Evolutionary conservation across 768 basidiomycete genomes (phyloP).

Genomic region (Phylloporus sp.): DNA sequence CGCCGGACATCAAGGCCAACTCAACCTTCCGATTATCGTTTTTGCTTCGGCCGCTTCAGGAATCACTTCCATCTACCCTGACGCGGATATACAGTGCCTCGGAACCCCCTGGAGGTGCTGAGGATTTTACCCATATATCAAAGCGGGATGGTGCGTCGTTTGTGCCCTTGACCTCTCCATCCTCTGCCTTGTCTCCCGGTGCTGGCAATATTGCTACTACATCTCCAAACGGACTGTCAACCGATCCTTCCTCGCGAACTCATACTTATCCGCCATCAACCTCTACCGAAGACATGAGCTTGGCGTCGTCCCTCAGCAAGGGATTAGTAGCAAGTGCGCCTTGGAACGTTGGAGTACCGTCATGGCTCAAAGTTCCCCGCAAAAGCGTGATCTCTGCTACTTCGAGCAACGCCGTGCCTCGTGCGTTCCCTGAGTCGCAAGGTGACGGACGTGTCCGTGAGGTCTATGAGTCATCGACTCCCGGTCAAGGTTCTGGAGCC

Average conservation of each 20-base stretch:
- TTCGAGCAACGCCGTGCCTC: conserved; percentile 23
- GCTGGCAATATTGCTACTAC: conserved; percentile 4
- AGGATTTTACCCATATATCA: conserved; percentile 71
- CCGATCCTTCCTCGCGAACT: conserved; percentile 34
- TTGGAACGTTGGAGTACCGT: conserved; percentile 68
- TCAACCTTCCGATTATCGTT: conserved; percentile 61
- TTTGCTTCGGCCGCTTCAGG: conserved; percentile 65
- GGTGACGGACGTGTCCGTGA: conserved; percentile 47
- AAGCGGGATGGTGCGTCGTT: conserved; percentile 53
- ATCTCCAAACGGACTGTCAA: conserved; percentile 9
- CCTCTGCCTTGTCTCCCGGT: conserved; percentile 19
- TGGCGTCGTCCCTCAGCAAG: conserved; percentile 36
- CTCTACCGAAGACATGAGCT: conserved; percentile 44
- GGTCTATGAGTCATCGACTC: conserved; percentile 38
- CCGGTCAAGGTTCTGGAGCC: conserved; percentile 26
- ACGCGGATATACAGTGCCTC: conserved; percentile 29
- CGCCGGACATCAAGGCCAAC: conserved; percentile 27
- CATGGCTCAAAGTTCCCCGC: conserved; percentile 57
- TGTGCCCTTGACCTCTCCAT: conserved; percentile 51
- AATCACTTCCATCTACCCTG: conserved; percentile 39
- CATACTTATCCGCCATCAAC: conserved; percentile 82
- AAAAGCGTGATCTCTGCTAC: conserved; percentile 34
- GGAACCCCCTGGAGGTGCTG: conserved; percentile 37
- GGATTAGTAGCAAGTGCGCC: conserved; percentile 32
- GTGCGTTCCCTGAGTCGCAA: conserved; percentile 19